phyloP scores from a whole-genome alignment of 208 protist species.

The Angomonas ambiguus region DNA sequence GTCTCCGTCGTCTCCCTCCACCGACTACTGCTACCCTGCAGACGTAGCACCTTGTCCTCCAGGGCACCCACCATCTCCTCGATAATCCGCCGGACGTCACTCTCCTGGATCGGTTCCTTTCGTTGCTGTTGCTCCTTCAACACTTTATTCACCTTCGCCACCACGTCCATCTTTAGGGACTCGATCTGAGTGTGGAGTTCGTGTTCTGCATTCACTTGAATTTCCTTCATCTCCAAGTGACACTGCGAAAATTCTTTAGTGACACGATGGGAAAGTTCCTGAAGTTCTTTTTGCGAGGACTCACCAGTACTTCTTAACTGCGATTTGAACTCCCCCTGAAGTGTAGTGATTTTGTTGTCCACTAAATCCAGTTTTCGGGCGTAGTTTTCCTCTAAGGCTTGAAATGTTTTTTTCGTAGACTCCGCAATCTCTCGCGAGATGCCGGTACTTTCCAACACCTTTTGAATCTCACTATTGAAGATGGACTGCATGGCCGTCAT shows the following conservation, averaged over 20 bases:
- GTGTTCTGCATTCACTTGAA: constrained; percentile 12
- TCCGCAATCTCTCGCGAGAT: constrained; percentile 30
- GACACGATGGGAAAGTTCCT: constrained; percentile 1
- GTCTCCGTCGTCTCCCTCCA: constrained; percentile 8
- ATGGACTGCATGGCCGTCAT: constrained; percentile 43
- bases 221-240: constrained; percentile 18
- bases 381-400: constrained; percentile 18
- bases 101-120: not conserved
- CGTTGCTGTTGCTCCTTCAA: not conserved
- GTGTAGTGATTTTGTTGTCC: constrained; percentile 2
- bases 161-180: not conserved
- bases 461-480: constrained; percentile 43
- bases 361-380: constrained; percentile 13
- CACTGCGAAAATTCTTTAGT: constrained; percentile 10
- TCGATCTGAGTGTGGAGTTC: not conserved
- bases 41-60: constrained; percentile 16
- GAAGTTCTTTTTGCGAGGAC: constrained; percentile 7
- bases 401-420: constrained; percentile 26
- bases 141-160: not conserved
- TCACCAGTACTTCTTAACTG: not conserved
- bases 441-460: constrained; percentile 38
- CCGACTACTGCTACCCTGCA: constrained; percentile 19
- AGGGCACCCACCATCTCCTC: constrained; percentile 12
- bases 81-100: constrained; percentile 20
- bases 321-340: constrained; percentile 7